These are phyloP conservation scores for Aechmea fasciata DNA, from an alignment of 176 grass and related monocot genomes.

Conservation along the genomic window DNA sequence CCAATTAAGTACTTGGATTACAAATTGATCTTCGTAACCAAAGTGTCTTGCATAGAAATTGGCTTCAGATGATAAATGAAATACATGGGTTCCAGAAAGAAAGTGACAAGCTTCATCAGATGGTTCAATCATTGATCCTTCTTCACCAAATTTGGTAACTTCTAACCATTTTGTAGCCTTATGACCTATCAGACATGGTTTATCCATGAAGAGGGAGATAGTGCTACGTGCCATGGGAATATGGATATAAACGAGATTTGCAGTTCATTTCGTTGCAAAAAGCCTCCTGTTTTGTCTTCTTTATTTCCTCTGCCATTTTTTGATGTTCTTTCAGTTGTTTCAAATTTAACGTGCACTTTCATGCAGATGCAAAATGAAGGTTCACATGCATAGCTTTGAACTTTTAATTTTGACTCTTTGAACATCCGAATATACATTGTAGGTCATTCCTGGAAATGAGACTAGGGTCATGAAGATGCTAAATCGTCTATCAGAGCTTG, in stretches of 20 bases:
- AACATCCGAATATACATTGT: slow-evolving; percentile 14
- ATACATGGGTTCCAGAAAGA: too few species aligned
- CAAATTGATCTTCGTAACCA: too few species aligned
- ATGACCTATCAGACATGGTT: neutral
- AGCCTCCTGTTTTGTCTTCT: neutral
- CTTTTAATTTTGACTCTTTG: neutral
- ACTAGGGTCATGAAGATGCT: slow-evolving; percentile 98
- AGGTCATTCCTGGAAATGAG: slow-evolving; percentile 99
- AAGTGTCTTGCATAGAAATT: too few species aligned
- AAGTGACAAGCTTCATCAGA: too few species aligned
- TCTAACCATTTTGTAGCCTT: neutral
- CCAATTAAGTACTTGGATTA: too few species aligned
- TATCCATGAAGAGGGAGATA: neutral
- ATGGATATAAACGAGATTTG: too few species aligned
- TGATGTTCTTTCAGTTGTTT: neutral
- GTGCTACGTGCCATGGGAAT: neutral
- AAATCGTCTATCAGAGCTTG: slow-evolving; percentile 83
- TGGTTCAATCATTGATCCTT: neutral
- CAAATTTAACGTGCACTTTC: neutral
- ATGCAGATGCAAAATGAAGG: neutral
- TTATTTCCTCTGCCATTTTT: neutral
- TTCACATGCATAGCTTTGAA: neutral
- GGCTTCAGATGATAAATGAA: too few species aligned
- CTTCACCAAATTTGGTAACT: neutral
- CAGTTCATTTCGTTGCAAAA: too few species aligned